Conservation (phyloP, 345 rosid species). For the Brassica rapa region DNA sequence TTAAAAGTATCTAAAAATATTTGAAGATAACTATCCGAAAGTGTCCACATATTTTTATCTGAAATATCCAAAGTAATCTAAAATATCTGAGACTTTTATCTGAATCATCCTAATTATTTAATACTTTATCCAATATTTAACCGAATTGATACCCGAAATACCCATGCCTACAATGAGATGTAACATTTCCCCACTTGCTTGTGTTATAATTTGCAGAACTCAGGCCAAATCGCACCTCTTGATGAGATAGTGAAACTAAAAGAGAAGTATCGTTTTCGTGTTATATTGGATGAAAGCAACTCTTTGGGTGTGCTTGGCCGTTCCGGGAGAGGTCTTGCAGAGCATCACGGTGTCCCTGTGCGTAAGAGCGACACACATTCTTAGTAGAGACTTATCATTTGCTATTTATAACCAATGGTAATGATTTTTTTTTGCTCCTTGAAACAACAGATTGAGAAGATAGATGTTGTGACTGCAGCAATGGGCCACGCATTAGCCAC, state of each 20-base stretch:
- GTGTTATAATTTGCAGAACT: conserved; percentile 57
- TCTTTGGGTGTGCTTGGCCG: conserved; percentile 91
- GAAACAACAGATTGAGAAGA: conserved; percentile 75
- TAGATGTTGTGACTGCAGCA: conserved; percentile 89
- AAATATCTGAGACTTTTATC: too few relatives aligned
- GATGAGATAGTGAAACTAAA: conserved; percentile 87
- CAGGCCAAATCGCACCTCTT: conserved; percentile 93
- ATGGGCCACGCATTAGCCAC: conserved; percentile 98
- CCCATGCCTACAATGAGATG: not conserved
- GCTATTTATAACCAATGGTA: conserved; percentile 17
- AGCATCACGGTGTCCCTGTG: conserved; percentile 74
- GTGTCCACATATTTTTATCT: too few relatives aligned
- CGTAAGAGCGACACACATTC: conserved; percentile 36
- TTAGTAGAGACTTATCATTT: conserved; percentile 1
- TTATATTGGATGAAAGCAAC: conserved; percentile 93
- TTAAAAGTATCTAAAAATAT: too few relatives aligned
- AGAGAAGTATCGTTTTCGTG: conserved; percentile 87
- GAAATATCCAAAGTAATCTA: too few relatives aligned
- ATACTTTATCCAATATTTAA: too few relatives aligned
- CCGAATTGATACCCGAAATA: too few relatives aligned
- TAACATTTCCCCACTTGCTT: not conserved
- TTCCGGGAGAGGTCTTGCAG: conserved; percentile 92
- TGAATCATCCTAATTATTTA: too few relatives aligned
- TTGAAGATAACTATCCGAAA: too few relatives aligned
- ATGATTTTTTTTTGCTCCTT: not conserved